Conservation (phyloP, 2,329 filamentous ascomycete genomes). For the Exophiala aquamarina region DNA sequence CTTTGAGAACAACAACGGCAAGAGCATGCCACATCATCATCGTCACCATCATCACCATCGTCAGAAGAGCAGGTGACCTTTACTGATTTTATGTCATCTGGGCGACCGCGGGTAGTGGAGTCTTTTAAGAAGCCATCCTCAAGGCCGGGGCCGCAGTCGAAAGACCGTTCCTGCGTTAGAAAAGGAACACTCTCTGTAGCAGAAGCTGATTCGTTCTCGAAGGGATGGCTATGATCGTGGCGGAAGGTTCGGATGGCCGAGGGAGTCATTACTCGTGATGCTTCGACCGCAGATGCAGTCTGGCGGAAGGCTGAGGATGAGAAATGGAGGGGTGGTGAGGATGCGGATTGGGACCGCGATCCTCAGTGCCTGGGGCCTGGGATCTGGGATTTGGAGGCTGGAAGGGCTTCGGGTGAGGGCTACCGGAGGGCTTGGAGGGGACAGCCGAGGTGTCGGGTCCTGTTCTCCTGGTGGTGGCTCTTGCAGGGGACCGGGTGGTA, state of each 20-base stretch:
- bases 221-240: slow-evolving; percentile 1
- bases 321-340: not conserved
- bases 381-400: no score
- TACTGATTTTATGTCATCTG: slow-evolving; percentile 17
- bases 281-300: not conserved
- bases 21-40: not conserved
- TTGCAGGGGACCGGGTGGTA: no score
- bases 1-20: not conserved
- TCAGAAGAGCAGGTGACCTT: slow-evolving; percentile 5
- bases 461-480: no score
- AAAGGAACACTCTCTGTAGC: slow-evolving; percentile 20
- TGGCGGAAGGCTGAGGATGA: not conserved
- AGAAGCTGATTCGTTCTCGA: slow-evolving; percentile 8
- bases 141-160: slow-evolving; percentile 11
- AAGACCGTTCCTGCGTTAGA: slow-evolving; percentile 20
- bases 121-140: slow-evolving; percentile 17
- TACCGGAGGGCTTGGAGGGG: no score
- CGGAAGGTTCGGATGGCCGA: slow-evolving; percentile 16
- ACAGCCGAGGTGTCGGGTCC: no score
- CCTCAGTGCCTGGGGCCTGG: no score
- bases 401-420: no score
- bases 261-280: slow-evolving; percentile 10
- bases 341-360: not conserved
- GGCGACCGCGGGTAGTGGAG: slow-evolving; percentile 6
- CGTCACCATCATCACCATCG: not conserved